A percentile compares a stretch with the other conserved stretches of the same genome.
These are phyloP conservation scores for Pulchroboletus neoregius DNA, from an alignment of 1,284 basidiomycete species.

Conservation along the genomic window DNA sequence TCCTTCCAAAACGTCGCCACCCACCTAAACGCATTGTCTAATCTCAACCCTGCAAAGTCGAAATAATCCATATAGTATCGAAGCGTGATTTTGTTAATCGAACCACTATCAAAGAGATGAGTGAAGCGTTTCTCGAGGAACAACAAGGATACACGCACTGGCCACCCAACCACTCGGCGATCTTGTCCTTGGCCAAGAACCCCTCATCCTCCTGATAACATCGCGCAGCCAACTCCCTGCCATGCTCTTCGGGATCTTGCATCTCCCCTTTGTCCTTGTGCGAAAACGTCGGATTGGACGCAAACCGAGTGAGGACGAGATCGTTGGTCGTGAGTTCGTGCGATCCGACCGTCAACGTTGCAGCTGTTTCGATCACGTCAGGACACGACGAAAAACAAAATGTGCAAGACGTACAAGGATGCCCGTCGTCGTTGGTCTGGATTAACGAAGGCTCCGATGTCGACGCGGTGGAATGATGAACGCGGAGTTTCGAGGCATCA, in stretches of 20 bases:
- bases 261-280: slow-evolving; percentile 53
- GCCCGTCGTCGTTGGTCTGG: slow-evolving; percentile 45
- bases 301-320: slow-evolving; percentile 40
- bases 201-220: slow-evolving; percentile 88
- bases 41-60: slow-evolving; percentile 77
- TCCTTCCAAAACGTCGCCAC: slow-evolving; percentile 16
- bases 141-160: slow-evolving; percentile 50
- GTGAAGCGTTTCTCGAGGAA: not conserved
- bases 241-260: slow-evolving; percentile 62
- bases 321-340: slow-evolving; percentile 53
- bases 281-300: slow-evolving; percentile 43
- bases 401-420: slow-evolving; percentile 39
- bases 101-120: slow-evolving; percentile 47
- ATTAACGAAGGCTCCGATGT: slow-evolving; percentile 75
- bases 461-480: slow-evolving; percentile 64
- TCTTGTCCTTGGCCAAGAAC: slow-evolving; percentile 83
- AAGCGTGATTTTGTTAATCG: slow-evolving; percentile 73
- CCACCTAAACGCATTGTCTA: slow-evolving; percentile 90
- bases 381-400: slow-evolving; percentile 14
- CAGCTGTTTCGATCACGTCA: slow-evolving; percentile 23
- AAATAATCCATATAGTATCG: slow-evolving; percentile 85
- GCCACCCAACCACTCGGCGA: slow-evolving; percentile 94
- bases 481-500: slow-evolving; percentile 50
- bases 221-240: slow-evolving; percentile 68
- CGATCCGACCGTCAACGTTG: slow-evolving; percentile 37